Percentiles rank a stretch among this genome's conserved stretches.
phyloP scores from a whole-genome alignment of 352 stramenopile species.

The Phytophthora boehmeriae region DNA sequence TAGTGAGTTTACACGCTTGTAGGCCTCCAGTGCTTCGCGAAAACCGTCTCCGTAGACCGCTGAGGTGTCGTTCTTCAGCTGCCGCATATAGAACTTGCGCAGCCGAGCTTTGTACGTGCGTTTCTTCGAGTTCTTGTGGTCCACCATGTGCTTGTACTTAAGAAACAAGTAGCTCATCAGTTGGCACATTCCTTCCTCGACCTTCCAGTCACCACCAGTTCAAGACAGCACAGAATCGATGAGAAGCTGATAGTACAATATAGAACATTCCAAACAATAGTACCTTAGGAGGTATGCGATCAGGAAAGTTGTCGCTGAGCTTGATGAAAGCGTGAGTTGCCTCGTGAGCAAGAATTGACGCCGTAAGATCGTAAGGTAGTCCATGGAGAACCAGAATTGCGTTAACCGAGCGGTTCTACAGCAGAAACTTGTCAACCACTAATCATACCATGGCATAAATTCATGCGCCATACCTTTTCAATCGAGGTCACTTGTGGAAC shows the following conservation, averaged over 20 bases:
- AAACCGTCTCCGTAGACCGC: slow-evolving; percentile 76
- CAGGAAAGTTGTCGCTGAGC: slow-evolving; percentile 67
- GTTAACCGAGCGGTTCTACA: slow-evolving; percentile 69
- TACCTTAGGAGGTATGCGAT: slow-evolving; percentile 52
- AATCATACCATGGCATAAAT: background rate
- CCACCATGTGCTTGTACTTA: slow-evolving; percentile 72
- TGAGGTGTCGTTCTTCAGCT: slow-evolving; percentile 64
- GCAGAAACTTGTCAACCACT: background rate
- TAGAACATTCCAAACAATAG: background rate
- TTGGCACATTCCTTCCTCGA: slow-evolving; percentile 78
- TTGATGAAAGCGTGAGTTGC: slow-evolving; percentile 81
- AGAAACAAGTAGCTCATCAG: slow-evolving; percentile 80
- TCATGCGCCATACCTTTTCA: slow-evolving; percentile 40
- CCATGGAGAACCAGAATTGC: slow-evolving; percentile 77
- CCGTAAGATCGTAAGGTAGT: slow-evolving; percentile 76
- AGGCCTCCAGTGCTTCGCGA: slow-evolving; percentile 61
- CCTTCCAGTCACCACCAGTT: slow-evolving; percentile 5
- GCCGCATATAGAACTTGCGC: slow-evolving; percentile 68
- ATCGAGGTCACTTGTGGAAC: slow-evolving; percentile 52
- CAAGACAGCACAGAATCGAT: slow-evolving; percentile 10
- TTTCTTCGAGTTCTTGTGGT: slow-evolving; percentile 40
- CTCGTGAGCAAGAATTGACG: slow-evolving; percentile 74
- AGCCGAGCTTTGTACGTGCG: slow-evolving; percentile 46
- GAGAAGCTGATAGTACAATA: background rate
- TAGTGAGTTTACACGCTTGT: slow-evolving; percentile 69